phyloP scores from a whole-genome alignment of 208 protist species.

The Leishmania braziliensis region DNA sequence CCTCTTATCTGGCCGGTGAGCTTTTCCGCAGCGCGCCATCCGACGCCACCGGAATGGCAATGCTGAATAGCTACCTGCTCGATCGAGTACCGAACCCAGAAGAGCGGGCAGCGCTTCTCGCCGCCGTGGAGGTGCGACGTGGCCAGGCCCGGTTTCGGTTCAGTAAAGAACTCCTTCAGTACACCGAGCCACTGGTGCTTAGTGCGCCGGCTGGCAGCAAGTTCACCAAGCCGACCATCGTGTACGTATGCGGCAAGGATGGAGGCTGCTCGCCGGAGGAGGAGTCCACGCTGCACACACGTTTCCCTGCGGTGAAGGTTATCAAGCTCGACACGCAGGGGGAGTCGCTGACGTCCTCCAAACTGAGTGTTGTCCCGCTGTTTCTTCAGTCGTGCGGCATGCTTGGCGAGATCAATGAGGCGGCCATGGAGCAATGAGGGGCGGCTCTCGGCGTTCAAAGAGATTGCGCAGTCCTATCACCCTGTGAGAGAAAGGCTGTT shows the following conservation, averaged over 20 bases:
- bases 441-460: neutral
- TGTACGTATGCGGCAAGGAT: slow-evolving; percentile 34
- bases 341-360: slow-evolving; percentile 21
- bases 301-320: slow-evolving; percentile 43
- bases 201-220: slow-evolving; percentile 11
- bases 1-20: slow-evolving; percentile 27
- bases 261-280: slow-evolving; percentile 21
- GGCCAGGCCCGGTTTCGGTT: slow-evolving; percentile 43
- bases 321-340: slow-evolving; percentile 35
- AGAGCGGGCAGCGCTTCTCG: slow-evolving; percentile 64
- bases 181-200: slow-evolving; percentile 25
- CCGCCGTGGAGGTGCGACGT: slow-evolving; percentile 40
- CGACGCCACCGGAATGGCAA: slow-evolving; percentile 25
- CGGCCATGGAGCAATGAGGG: neutral
- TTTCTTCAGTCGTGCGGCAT: slow-evolving; percentile 53
- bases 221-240: slow-evolving; percentile 51
- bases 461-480: neutral
- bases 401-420: slow-evolving; percentile 46
- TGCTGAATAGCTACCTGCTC: slow-evolving; percentile 52
- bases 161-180: slow-evolving; percentile 38
- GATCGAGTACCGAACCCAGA: slow-evolving; percentile 39
- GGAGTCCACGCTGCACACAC: slow-evolving; percentile 30
- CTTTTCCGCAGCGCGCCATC: slow-evolving; percentile 34
- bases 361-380: slow-evolving; percentile 22
- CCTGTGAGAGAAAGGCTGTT: neutral